A percentile compares a stretch with the other conserved stretches of the same genome.
phyloP scores from a whole-genome alignment of 495 filamentous ascomycete species.

The Opeltia flavorubescens region DNA sequence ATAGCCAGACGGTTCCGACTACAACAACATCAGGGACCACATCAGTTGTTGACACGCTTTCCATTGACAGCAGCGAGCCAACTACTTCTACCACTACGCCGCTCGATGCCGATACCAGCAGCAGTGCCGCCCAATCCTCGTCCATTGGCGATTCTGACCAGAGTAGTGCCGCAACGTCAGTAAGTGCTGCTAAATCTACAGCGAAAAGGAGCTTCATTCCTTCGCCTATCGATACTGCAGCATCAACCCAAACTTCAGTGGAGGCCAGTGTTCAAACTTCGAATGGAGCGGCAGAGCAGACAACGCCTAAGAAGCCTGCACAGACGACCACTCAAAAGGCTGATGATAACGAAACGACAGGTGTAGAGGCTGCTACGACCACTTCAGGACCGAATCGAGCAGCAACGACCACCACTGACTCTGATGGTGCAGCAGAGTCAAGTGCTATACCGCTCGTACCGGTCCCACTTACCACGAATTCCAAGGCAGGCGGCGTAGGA shows the following conservation, averaged over 20 bases:
- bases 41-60: neutral
- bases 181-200: neutral
- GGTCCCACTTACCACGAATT: neutral
- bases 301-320: too few relatives aligned
- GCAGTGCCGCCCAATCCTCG: neutral
- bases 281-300: neutral
- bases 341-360: neutral
- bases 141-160: neutral
- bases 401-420: neutral
- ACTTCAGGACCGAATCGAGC: neutral
- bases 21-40: neutral
- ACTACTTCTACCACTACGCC: neutral
- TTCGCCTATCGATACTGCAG: neutral
- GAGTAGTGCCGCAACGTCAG: neutral
- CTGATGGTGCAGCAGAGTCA: neutral
- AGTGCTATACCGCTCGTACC: neutral
- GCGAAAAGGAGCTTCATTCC: neutral
- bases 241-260: neutral
- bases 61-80: neutral
- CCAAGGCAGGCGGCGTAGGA: neutral
- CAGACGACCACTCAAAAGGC: neutral
- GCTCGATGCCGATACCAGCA: too few relatives aligned
- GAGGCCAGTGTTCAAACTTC: neutral
- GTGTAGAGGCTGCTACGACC: neutral
- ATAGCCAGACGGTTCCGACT: neutral